Evolutionary conservation across 495 filamentous ascomycete species (phyloP), one percentile per base, ranked within the genome.

Genomic region (Cercophora newfieldiana): DNA sequence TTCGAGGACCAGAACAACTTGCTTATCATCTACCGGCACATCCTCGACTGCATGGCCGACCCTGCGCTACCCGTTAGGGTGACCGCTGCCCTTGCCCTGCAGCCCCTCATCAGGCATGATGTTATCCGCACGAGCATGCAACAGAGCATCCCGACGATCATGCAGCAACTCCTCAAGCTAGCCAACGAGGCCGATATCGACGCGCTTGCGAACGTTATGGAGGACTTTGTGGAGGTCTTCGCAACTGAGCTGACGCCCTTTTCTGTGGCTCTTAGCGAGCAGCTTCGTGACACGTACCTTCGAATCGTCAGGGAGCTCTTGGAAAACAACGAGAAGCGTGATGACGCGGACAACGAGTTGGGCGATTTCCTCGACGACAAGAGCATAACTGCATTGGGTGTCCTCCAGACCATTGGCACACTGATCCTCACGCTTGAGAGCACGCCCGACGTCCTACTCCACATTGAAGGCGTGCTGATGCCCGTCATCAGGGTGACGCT

Each of bases 171-270:
- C 18, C 85, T 99, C 30, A 98, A 98, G 79, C 80, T 99, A 65
- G 94, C 95, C 26, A 97, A 97, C 73, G 93, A 97, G 78, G 93
- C 93, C 51, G 93, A 97, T 69, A 94, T 97, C 58, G 93, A 97
- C 77, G 92, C 93, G 19, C 78, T 97, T 21, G 92, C 93, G n/a
- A 97, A 97, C 69, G 93, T 97, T n/a, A 97, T 97, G 95, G 95
- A 99, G 75, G 96, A 99, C 71, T 98, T 98, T 75, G 95, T 99
- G 58, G 95, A 99, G 76, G 95, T 98, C 0, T 99, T 99, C 77
- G 94, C 95, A 19, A 81, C 91, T 2, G 96, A 99, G 74, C 84
- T 99, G 59, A 99, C 95, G 1, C 95, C 95, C 7, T 99, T 99
- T 73, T 95, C 95, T n/a, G 96, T 98, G 18, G 94, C 96, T 6